These are phyloP conservation scores for Pouteria glomerata DNA, from an alignment of 148 eudicot genomes.

Conservation along the genomic window DNA sequence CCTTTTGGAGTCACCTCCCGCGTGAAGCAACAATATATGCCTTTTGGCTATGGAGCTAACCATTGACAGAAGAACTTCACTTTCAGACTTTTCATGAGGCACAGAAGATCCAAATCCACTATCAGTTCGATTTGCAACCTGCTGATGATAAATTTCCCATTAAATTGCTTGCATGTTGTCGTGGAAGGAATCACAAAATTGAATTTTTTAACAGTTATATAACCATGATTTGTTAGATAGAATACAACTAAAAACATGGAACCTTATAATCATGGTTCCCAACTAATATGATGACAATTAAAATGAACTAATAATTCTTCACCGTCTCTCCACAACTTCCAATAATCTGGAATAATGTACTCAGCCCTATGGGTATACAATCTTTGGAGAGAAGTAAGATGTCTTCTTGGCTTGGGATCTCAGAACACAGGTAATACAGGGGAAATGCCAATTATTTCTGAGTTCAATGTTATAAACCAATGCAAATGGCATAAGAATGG, in stretches of 20 bases:
- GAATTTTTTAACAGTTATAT: background rate
- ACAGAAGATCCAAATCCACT: conserved; percentile 23
- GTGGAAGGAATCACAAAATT: background rate
- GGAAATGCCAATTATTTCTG: background rate
- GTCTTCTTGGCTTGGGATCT: background rate
- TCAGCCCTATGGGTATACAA: background rate
- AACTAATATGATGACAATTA: background rate
- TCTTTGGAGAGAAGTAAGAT: background rate
- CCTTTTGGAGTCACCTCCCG: conserved; percentile 99
- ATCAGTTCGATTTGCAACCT: conserved; percentile 37
- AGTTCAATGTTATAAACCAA: background rate
- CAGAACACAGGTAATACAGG: background rate
- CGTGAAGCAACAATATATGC: conserved; percentile 89
- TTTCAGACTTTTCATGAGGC: conserved; percentile 26
- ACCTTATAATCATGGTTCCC: background rate
- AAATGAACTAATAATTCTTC: background rate
- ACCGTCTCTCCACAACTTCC: background rate
- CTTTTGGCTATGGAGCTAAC: conserved; percentile 53
- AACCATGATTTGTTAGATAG: background rate
- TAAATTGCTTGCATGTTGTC: conserved; percentile 9
- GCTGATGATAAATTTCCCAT: conserved; percentile 24
- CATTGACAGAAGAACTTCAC: conserved; percentile 31
- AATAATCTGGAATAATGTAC: background rate
- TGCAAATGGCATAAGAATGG: too few relatives aligned
- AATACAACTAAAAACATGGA: background rate